A percentile compares a stretch with the other conserved stretches of the same genome.
Evolutionary conservation across 2,329 filamentous ascomycete species (phyloP).

Genomic region (Arthrobotrys conoides): DNA sequence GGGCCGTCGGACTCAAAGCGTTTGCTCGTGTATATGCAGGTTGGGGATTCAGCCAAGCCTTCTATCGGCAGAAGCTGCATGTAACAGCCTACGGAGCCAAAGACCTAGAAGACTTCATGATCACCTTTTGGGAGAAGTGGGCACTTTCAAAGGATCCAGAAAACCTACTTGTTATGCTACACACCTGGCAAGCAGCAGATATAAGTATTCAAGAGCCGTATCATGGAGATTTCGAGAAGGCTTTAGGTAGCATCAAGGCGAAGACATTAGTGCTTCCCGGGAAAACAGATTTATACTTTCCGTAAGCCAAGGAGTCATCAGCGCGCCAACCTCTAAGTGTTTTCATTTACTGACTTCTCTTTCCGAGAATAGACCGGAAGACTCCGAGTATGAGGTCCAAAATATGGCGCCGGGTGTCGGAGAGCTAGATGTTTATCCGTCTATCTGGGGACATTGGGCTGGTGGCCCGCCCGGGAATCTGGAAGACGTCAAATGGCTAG

Average conservation of each 20-base stretch:
- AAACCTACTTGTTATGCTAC: conserved; percentile 80
- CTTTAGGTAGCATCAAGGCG: conserved; percentile 79
- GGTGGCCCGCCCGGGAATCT: conserved; percentile 79
- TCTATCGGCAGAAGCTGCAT: conserved; percentile 76
- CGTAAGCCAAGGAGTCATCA: conserved; percentile 65
- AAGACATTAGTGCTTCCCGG: conserved; percentile 79
- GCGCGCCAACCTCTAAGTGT: no score
- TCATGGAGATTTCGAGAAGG: conserved; percentile 76
- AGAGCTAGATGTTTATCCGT: conserved; percentile 72
- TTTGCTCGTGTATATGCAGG: conserved; percentile 83
- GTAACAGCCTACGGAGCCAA: conserved; percentile 75
- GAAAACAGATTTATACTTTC: conserved; percentile 85
- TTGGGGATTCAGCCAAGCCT: conserved; percentile 84
- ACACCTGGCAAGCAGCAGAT: conserved; percentile 84
- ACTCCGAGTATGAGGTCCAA: conserved; percentile 80
- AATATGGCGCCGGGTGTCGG: conserved; percentile 75
- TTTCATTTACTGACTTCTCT: background rate
- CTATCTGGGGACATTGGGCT: conserved; percentile 78
- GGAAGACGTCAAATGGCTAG: conserved; percentile 80
- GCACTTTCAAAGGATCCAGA: conserved; percentile 80
- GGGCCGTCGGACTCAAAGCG: conserved; percentile 75
- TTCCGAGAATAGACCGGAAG: conserved; percentile 74
- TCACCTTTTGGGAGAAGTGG: conserved; percentile 82
- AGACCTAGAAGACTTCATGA: conserved; percentile 80
- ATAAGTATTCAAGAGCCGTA: conserved; percentile 78